These are phyloP conservation scores for Trichosporon sp. DNA, from an alignment of 1,284 basidiomycete genomes.

Conservation along the genomic window DNA sequence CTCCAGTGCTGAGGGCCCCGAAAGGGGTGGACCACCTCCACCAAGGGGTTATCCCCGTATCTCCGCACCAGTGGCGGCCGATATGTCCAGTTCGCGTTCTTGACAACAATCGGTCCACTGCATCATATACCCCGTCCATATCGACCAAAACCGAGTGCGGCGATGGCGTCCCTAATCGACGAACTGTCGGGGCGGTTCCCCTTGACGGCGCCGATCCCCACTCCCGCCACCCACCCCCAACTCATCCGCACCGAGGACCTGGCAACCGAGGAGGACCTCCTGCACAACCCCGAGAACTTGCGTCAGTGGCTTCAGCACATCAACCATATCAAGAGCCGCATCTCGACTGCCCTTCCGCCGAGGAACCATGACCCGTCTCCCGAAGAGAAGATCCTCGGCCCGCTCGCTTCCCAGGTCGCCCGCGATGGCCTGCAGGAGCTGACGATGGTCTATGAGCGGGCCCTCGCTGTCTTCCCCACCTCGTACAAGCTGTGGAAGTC, in stretches of 20 bases:
- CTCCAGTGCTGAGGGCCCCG: not conserved
- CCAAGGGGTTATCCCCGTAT: not conserved
- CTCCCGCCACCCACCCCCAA: constrained; percentile 68
- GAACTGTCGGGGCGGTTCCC: constrained; percentile 59
- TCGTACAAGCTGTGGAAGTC: constrained; percentile 95
- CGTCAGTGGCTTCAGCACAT: constrained; percentile 89
- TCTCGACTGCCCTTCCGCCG: constrained; percentile 57
- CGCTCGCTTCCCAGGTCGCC: constrained; percentile 64
- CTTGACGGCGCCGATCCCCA: constrained; percentile 77
- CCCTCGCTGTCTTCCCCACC: constrained; percentile 77
- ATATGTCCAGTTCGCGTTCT: not conserved
- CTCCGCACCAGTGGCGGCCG: not conserved
- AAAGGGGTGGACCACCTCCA: not conserved
- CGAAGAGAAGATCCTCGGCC: constrained; percentile 48
- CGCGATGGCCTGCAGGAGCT: constrained; percentile 74
- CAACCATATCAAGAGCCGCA: constrained; percentile 64
- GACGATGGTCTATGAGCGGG: constrained; percentile 88
- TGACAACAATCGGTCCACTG: not conserved
- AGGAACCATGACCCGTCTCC: constrained; percentile 33
- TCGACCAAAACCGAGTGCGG: constrained; percentile 22
- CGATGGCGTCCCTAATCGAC: constrained; percentile 29
- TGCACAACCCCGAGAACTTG: constrained; percentile 85
- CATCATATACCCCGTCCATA: not conserved
- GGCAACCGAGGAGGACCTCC: constrained; percentile 88
- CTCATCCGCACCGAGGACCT: constrained; percentile 74